A percentile compares a stretch with the other conserved stretches of the same genome.
These are phyloP conservation scores for Mrakia frigida DNA, from an alignment of 768 basidiomycete genomes.

Conservation along the genomic window DNA sequence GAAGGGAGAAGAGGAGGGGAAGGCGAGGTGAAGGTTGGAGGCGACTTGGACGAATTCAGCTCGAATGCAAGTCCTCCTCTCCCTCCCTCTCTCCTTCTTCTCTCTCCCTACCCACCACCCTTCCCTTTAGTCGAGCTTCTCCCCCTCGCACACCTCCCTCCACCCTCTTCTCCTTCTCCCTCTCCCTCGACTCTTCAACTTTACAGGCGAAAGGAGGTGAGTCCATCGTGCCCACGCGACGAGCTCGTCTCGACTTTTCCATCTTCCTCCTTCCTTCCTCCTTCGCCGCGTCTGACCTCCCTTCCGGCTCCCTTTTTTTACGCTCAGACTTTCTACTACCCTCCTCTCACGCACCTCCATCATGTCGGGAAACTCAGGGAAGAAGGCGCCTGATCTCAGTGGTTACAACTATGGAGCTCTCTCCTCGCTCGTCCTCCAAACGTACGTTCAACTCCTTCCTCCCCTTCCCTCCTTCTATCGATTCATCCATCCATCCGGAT, in stretches of 20 bases:
- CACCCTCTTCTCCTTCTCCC: background rate
- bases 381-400: slow-evolving; percentile 67
- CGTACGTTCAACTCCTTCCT: slow-evolving; percentile 46
- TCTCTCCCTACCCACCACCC: slow-evolving; percentile 5
- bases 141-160: slow-evolving; percentile 3
- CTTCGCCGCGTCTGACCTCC: background rate
- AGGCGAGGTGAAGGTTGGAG: background rate
- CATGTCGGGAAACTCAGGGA: slow-evolving; percentile 40
- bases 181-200: background rate
- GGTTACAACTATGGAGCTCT: slow-evolving; percentile 95
- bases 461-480: background rate
- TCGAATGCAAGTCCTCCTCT: background rate
- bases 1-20: background rate
- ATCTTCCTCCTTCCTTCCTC: background rate
- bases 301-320: background rate
- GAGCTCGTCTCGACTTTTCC: slow-evolving; percentile 11
- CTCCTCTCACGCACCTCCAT: slow-evolving; percentile 18
- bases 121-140: slow-evolving; percentile 15
- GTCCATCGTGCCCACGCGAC: background rate
- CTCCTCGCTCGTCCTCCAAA: slow-evolving; percentile 89
- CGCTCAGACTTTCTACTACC: background rate
- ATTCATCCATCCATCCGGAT: background rate
- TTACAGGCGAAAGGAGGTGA: background rate
- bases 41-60: background rate
- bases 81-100: background rate